Evolutionary conservation across 345 rosid genomes (phyloP), one percentile per base, ranked within the genome.

Genomic region (Noccaea caerulescens): DNA sequence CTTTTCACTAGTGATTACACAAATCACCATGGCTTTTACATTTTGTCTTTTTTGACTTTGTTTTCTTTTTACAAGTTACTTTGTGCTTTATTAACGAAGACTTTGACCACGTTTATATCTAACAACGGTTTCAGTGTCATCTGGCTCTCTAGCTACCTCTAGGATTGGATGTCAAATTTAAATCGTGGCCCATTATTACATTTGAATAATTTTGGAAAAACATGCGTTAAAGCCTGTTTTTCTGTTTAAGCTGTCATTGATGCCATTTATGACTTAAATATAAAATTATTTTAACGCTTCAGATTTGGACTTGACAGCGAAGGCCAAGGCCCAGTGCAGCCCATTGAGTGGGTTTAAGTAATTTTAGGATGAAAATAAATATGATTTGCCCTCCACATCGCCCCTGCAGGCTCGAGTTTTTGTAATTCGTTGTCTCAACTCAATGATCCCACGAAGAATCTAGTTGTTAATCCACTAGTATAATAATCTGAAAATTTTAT

Each of bases 1-100:
- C 58, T 74, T 74, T 74, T 67, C 49, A 45, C 66, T 34, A 25
- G 36, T 51, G 74, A 43, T 68, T 62, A 68, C 79, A 75, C 78
- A 59, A 75, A 67, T 68, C 34, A 43, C 73, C 39, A 67, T 51
- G 68, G 1, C 58, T 27, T 68, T 58, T 46, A 66, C 37, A 53
- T 61, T 45, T 46, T 54, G 64, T 38, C 52, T 11, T 69, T 61
- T 60, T 69, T 63, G 50, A 67, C 73, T 67, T 51, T 52, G 57
- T 10, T 39, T 32, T 2, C 33, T 6, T 43, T 66, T 53, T 10
- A 50, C 68, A 58, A 42, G 50, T 68, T 68, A 60, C 69, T 44
- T 37, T 62, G 74, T 62, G 46, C 75, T 69, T 62, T 75, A 52
- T 46, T 27, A 42, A 67, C 69, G 46, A 54, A 55, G 70, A 75